phyloP scores from a whole-genome alignment of 768 basidiomycete species.

The Kwoniella dendrophila region DNA sequence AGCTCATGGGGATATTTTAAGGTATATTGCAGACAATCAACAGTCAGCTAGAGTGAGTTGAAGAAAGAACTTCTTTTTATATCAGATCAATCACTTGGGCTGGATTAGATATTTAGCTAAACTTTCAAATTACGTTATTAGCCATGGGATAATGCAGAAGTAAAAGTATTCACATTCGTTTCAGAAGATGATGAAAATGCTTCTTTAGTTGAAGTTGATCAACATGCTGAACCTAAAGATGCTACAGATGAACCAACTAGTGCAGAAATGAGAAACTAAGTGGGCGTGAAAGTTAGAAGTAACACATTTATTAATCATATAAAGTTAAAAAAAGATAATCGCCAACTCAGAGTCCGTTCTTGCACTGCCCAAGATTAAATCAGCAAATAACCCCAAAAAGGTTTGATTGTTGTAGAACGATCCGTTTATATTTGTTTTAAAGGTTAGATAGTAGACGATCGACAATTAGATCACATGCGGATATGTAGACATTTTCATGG shows the following conservation, averaged over 20 bases:
- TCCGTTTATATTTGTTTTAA: too few species aligned
- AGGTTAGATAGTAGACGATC: too few species aligned
- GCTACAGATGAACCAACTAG: conserved; percentile 30
- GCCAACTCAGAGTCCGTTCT: too few species aligned
- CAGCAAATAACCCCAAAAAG: too few species aligned
- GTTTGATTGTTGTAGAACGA: too few species aligned
- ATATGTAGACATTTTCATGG: too few species aligned
- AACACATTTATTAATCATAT: background rate
- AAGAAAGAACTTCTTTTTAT: background rate
- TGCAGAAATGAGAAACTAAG: conserved; percentile 21
- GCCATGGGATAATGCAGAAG: conserved; percentile 54
- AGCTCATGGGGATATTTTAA: conserved; percentile 53
- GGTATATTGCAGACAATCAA: conserved; percentile 37
- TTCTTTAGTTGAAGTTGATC: conserved; percentile 28
- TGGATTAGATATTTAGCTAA: background rate
- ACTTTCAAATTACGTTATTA: too few species aligned
- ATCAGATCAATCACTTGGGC: background rate
- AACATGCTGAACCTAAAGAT: conserved; percentile 30
- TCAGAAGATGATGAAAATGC: conserved; percentile 44
- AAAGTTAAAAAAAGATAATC: too few species aligned
- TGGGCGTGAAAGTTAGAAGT: background rate
- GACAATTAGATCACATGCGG: too few species aligned
- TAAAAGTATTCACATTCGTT: conserved; percentile 46
- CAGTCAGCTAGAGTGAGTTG: conserved; percentile 29
- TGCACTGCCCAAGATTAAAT: too few species aligned